Evolutionary conservation across 1,139 yeast species (phyloP).

Genomic region (Yarrowia galli): DNA sequence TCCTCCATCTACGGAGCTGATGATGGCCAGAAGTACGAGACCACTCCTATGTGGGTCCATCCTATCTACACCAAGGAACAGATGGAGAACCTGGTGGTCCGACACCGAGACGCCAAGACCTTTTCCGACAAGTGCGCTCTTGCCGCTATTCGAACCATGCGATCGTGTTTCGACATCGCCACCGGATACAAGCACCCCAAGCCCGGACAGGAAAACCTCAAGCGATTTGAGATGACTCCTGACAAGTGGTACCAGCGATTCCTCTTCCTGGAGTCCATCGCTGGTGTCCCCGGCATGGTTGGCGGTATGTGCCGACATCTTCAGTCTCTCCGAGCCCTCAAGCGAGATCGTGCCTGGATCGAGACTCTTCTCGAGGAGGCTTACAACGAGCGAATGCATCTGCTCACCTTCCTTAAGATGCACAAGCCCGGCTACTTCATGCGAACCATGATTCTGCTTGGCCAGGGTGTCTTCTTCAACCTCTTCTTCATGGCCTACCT

Average conservation of each 20-base stretch:
- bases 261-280: conserved; percentile 73
- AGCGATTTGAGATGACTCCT: conserved; percentile 65
- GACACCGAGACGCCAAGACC: conserved; percentile 56
- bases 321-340: conserved; percentile 64
- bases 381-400: conserved; percentile 80
- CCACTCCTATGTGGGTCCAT: conserved; percentile 61
- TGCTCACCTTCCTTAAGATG: conserved; percentile 70
- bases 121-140: conserved; percentile 57
- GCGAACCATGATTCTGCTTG: conserved; percentile 62
- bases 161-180: conserved; percentile 63
- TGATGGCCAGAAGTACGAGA: conserved; percentile 8
- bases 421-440: conserved; percentile 71
- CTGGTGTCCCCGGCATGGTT: conserved; percentile 82
- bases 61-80: conserved; percentile 59
- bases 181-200: conserved; percentile 71
- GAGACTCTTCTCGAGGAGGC: conserved; percentile 79
- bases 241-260: conserved; percentile 72
- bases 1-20: conserved; percentile 37
- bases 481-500: conserved; percentile 68
- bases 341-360: conserved; percentile 78
- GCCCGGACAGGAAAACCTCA: conserved; percentile 53
- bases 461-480: conserved; percentile 77
- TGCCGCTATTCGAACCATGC: conserved; percentile 55
- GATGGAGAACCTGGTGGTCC: conserved; percentile 57
- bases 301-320: conserved; percentile 75